Conservation (phyloP, 176 grass and related monocot species). For the Paspalum vaginatum region DNA sequence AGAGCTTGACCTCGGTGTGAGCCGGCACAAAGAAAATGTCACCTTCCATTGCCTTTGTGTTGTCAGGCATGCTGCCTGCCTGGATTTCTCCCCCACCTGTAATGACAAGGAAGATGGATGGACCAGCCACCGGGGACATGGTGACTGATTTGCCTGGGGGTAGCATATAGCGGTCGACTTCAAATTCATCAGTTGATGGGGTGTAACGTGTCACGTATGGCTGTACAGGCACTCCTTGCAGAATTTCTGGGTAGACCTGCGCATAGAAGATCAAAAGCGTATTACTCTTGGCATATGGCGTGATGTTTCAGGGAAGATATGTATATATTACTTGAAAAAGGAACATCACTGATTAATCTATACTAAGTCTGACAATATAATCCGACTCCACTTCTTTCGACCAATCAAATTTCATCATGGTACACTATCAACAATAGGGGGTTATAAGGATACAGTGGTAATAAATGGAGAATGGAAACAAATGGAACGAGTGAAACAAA, state of each 20-base stretch:
- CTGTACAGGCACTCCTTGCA: conserved; percentile 59
- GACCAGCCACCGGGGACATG: conserved; percentile 62
- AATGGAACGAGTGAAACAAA: conserved; percentile 26
- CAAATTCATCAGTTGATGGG: conserved; percentile 83
- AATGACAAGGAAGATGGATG: conserved; percentile 83
- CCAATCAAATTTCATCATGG: background rate
- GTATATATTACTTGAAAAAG: background rate
- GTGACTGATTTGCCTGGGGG: conserved; percentile 48
- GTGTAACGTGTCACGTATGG: conserved; percentile 69
- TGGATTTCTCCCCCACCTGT: conserved; percentile 56
- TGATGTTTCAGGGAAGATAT: background rate
- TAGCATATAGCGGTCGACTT: conserved; percentile 69
- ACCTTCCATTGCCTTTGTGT: conserved; percentile 53
- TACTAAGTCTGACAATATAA: background rate
- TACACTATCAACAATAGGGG: background rate
- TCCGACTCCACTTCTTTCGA: background rate
- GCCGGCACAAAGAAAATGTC: conserved; percentile 74
- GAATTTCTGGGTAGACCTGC: conserved; percentile 80
- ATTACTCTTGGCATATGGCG: background rate
- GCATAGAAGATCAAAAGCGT: background rate
- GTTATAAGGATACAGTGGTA: background rate
- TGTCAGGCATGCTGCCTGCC: conserved; percentile 22
- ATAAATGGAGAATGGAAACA: background rate
- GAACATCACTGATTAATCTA: background rate
- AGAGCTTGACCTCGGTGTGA: conserved; percentile 52